A percentile compares a stretch with the other conserved stretches of the same genome.
Conservation (phyloP, 306 rosid genomes). For the Psophocarpus tetragonolobus region DNA sequence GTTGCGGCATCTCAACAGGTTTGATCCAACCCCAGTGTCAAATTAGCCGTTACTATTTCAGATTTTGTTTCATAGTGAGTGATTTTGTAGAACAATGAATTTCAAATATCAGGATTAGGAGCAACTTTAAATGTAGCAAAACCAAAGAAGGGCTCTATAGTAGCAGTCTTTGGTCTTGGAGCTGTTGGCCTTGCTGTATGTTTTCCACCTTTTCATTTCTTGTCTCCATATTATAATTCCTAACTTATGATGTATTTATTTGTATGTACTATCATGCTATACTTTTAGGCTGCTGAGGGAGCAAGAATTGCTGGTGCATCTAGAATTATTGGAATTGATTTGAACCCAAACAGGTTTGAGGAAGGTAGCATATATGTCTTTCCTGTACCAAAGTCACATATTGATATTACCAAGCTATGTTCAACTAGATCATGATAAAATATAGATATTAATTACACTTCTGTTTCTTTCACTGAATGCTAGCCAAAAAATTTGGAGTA, state of each 20-base stretch:
- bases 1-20: too few relatives aligned
- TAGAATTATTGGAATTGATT: constrained; percentile 48
- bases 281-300: constrained; percentile 56
- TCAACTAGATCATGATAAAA: background rate
- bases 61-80: background rate
- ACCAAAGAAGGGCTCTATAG: constrained; percentile 42
- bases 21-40: background rate
- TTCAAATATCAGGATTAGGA: constrained; percentile 38
- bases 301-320: constrained; percentile 46
- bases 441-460: background rate
- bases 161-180: constrained; percentile 43
- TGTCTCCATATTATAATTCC: background rate
- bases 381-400: background rate
- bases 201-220: background rate
- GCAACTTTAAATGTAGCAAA: constrained; percentile 48
- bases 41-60: background rate
- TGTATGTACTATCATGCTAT: background rate
- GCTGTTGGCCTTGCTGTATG: constrained; percentile 50
- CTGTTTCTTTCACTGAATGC: background rate
- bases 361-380: constrained; percentile 29
- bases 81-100: background rate
- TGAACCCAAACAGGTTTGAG: constrained; percentile 39
- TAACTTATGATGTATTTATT: background rate
- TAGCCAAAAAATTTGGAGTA: constrained; percentile 58
- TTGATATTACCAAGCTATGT: background rate